Evolutionary conservation across 495 filamentous ascomycete species (phyloP).

Genomic region (Hypoxylon trugodes): DNA sequence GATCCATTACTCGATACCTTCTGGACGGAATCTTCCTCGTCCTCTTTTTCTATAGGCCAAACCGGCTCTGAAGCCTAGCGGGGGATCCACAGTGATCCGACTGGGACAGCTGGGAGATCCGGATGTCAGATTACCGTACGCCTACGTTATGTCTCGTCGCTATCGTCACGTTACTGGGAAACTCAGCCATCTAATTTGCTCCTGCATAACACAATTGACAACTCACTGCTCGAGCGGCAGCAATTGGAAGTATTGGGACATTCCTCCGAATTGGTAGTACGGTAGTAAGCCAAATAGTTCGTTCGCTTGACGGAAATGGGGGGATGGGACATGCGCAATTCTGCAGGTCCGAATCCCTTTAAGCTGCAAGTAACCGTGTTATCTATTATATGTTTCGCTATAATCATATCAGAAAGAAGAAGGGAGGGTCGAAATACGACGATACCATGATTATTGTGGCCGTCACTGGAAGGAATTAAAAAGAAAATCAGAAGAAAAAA

Average conservation of each 20-base stretch:
- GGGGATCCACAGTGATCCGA: constrained; percentile 20
- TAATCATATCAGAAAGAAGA: not conserved
- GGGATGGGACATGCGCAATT: constrained; percentile 24
- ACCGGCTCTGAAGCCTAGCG: constrained; percentile 5
- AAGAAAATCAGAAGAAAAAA: too few species aligned
- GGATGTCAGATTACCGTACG: not conserved
- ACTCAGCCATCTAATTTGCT: constrained; percentile 33
- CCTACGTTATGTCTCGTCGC: constrained; percentile 8
- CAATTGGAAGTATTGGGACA: constrained; percentile 24
- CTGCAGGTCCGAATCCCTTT: constrained; percentile 32
- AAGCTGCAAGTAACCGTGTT: constrained; percentile 25
- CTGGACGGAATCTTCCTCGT: constrained; percentile 1
- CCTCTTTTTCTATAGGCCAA: constrained; percentile 24
- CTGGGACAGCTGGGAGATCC: constrained; percentile 20
- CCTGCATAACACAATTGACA: constrained; percentile 38
- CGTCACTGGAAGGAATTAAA: not conserved
- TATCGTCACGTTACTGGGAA: constrained; percentile 10
- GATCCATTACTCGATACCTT: constrained; percentile 6
- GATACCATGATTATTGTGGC: constrained; percentile 9
- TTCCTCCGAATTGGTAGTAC: constrained; percentile 24
- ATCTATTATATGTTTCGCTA: constrained; percentile 1
- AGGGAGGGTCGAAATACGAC: constrained; percentile 7
- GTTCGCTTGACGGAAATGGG: constrained; percentile 23
- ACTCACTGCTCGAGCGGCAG: constrained; percentile 9
- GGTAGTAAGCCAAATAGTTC: constrained; percentile 31